Conservation (phyloP, 1,139 yeast genomes). For the Yamadazyma aaseri region DNA sequence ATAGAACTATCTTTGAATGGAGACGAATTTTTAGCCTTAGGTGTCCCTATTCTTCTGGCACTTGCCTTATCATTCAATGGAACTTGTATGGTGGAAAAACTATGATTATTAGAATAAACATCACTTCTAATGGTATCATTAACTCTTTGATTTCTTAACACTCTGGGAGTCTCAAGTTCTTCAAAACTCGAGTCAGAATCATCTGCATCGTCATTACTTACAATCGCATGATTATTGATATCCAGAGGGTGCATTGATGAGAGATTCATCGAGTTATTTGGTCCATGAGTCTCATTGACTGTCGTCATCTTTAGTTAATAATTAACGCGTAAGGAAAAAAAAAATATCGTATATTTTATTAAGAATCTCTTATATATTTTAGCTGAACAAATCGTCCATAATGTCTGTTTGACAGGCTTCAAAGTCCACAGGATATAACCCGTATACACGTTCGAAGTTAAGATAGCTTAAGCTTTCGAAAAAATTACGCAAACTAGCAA, state of each 20-base stretch:
- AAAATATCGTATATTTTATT: too few species aligned
- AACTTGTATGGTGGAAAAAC: constrained; percentile 18
- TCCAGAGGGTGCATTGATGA: constrained; percentile 4
- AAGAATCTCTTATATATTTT: background rate
- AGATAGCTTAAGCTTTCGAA: constrained; percentile 69
- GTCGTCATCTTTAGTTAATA: too few species aligned
- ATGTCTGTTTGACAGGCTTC: constrained; percentile 51
- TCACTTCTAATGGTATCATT: constrained; percentile 2
- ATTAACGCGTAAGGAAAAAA: too few species aligned
- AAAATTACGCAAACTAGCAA: constrained; percentile 61
- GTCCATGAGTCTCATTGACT: too few species aligned
- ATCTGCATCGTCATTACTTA: constrained; percentile 21
- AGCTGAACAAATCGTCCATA: constrained; percentile 7
- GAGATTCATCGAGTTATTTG: background rate
- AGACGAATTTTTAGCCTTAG: constrained; percentile 4
- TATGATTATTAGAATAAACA: constrained; percentile 4
- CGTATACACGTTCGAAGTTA: constrained; percentile 71
- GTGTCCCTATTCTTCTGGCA: constrained; percentile 10
- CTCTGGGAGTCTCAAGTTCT: constrained; percentile 21
- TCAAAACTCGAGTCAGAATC: constrained; percentile 21
- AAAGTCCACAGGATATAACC: constrained; percentile 49
- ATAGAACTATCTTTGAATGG: constrained; percentile 1
- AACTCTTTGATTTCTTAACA: constrained; percentile 9
- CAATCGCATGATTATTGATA: constrained; percentile 2
- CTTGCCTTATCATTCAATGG: constrained; percentile 19